Percentiles rank a stretch among this genome's conserved stretches.
phyloP scores from a whole-genome alignment of 2,329 filamentous ascomycete species.

The Phoma sp. region DNA sequence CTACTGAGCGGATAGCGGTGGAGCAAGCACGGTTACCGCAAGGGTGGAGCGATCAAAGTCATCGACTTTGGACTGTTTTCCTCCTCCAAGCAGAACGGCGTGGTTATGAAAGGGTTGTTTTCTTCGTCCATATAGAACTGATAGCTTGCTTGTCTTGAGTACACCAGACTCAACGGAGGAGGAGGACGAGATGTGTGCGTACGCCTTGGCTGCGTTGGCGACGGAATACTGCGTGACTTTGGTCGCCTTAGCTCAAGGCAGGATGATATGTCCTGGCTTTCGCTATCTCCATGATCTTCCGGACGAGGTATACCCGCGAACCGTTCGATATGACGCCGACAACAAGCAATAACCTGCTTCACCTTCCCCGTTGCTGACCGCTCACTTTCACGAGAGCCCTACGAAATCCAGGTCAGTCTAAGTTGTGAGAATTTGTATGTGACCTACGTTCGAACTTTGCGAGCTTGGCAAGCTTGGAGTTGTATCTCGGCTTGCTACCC shows the following conservation, averaged over 20 bases:
- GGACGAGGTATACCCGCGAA: background rate
- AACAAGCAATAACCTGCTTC: constrained; percentile 13
- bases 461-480: background rate
- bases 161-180: background rate
- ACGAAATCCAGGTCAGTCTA: background rate
- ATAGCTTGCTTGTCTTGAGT: constrained; percentile 3
- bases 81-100: constrained; percentile 3
- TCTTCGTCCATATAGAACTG: constrained; percentile 16
- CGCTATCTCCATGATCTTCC: background rate
- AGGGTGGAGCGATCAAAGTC: background rate
- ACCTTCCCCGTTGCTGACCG: background rate
- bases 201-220: background rate
- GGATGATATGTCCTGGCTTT: background rate
- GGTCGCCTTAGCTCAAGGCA: constrained; percentile 11
- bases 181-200: background rate
- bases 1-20: background rate
- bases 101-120: constrained; percentile 12
- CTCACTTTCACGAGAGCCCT: background rate
- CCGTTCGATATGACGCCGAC: constrained; percentile 5
- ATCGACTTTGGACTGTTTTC: background rate
- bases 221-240: background rate
- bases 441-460: constrained; percentile 3
- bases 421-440: background rate
- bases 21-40: background rate
- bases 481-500: background rate